Evolutionary conservation across 2,329 filamentous ascomycete genomes (phyloP).

Genomic region (Didymella arachidicola): DNA sequence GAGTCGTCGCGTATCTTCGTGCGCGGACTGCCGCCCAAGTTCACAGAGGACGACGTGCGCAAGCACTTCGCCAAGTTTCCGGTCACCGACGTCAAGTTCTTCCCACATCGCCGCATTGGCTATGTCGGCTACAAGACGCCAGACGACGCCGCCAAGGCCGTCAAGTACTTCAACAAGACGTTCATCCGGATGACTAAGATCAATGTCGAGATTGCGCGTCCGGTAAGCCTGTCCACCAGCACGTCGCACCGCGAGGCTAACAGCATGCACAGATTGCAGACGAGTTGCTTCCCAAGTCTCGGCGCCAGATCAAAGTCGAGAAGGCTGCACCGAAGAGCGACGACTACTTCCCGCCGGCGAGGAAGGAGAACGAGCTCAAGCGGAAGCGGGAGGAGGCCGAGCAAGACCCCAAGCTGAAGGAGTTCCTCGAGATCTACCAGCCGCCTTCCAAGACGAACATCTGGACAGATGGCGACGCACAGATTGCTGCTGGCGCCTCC

Average conservation of each 20-base stretch:
- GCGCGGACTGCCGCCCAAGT: conserved; percentile 79
- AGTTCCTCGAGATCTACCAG: conserved; percentile 86
- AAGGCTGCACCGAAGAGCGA: conserved; percentile 30
- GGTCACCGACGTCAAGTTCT: conserved; percentile 91
- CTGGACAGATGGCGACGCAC: conserved; percentile 64
- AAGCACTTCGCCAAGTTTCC: conserved; percentile 85
- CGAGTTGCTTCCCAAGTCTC: conserved; percentile 46
- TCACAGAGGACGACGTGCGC: conserved; percentile 83
- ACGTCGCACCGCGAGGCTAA: conserved; percentile 36
- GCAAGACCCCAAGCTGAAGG: conserved; percentile 80
- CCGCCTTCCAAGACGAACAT: conserved; percentile 69
- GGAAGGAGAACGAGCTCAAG: conserved; percentile 62
- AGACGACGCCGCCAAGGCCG: conserved; percentile 80
- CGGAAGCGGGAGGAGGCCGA: conserved; percentile 67
- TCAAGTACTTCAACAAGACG: conserved; percentile 94
- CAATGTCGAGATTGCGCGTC: conserved; percentile 83
- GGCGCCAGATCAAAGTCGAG: conserved; percentile 42
- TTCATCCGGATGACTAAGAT: conserved; percentile 98
- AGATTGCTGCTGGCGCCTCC: conserved; percentile 23
- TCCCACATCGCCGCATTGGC: conserved; percentile 87
- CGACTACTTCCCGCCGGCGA: conserved; percentile 38
- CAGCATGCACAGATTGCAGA: conserved; percentile 39
- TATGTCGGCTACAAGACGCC: conserved; percentile 92
- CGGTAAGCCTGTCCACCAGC: conserved; percentile 62
- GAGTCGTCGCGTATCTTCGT: conserved; percentile 78